Conservation (phyloP, 2,329 filamentous ascomycete genomes). For the Nannizziopsis barbatae region DNA sequence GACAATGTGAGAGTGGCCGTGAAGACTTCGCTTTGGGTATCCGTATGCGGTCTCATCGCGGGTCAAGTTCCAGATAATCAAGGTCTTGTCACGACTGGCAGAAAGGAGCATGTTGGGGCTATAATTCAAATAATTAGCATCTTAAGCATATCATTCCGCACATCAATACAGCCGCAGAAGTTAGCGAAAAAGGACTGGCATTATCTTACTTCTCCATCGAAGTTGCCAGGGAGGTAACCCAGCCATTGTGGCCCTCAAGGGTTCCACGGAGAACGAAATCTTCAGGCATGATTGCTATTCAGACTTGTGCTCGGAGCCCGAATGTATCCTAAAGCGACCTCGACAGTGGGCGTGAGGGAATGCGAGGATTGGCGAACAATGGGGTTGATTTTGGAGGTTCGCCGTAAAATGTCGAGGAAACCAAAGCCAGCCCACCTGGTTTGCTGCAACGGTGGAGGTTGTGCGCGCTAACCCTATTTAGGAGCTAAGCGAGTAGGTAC, state of each 20-base stretch:
- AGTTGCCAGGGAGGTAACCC: constrained; percentile 97
- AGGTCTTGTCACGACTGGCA: constrained; percentile 90
- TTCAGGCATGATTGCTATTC: constrained; percentile 59
- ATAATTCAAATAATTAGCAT: constrained; percentile 29
- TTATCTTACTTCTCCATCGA: constrained; percentile 87
- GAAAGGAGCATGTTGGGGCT: constrained; percentile 99
- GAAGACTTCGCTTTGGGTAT: constrained; percentile 96
- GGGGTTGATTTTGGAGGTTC: constrained; percentile 25
- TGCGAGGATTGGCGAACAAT: constrained; percentile 31
- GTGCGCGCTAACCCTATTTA: constrained; percentile 21
- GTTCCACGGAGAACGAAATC: constrained; percentile 92
- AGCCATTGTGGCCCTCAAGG: constrained; percentile 98
- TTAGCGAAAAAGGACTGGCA: constrained; percentile 6
- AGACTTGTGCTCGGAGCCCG: constrained; percentile 26
- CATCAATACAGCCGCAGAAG: not conserved
- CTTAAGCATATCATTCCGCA: constrained; percentile 13
- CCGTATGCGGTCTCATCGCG: constrained; percentile 97
- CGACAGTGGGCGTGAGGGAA: constrained; percentile 24
- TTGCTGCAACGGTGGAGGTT: constrained; percentile 7
- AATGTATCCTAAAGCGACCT: constrained; percentile 28
- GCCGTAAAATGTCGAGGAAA: constrained; percentile 25
- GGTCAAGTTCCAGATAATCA: constrained; percentile 99
- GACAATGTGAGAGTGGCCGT: constrained; percentile 99
- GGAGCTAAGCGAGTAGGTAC: constrained; percentile 21
- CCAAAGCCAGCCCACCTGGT: constrained; percentile 17